Base-by-base conservation (phyloP, 2,329 filamentous ascomycete genomes). In the Purpureocillium lavendulum region DNA sequence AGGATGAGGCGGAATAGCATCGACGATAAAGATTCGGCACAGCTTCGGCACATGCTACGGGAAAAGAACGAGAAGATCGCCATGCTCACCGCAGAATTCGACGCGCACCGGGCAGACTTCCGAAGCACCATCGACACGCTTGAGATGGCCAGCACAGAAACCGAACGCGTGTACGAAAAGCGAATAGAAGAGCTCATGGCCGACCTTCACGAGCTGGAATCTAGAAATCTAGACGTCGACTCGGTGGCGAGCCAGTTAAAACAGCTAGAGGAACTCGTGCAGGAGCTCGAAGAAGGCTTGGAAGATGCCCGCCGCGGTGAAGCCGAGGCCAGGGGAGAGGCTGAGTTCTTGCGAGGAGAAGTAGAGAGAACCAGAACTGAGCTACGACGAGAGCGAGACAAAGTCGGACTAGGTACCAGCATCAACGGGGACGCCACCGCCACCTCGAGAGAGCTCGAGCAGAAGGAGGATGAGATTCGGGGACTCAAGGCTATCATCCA, bases 61-160 rank as follows among this genome's bases (percentile, higher is more conserved):
- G 92, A 98, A 64, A 96, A 94, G 73, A 96, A 96, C 53, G 92
- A 98, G 42, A 95, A 89, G 67, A 96, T 98, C 49, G 81, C 84
- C 18, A 82, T 90, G 70, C 75, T 98, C 50, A 97, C 89, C 1
- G 79, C 86, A 8, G 92, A 98, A 57, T 98, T 98, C 53, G 92
- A 98, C 56, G 80, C 84, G 9, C 90, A 98, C 58, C 77, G 92
- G 42, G 90, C 92, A 14, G 92, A 98, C 60, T 98, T 98, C 64
- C 75, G 92, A 49, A 95, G 87, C 60, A 98, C 92, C 14, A 92
- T 98, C 45, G 92, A 98, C 63, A 95, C 90, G 1, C 71, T 98
- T 37, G 92, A 98, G 61, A 77, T 97, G 67, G 94, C 92, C 3
- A 94, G 88, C 56, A 85, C 88, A 1, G 92, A 98, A 65, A 98